Conservation (phyloP, 495 filamentous ascomycete genomes). For the Penicilliopsis zonata region DNA sequence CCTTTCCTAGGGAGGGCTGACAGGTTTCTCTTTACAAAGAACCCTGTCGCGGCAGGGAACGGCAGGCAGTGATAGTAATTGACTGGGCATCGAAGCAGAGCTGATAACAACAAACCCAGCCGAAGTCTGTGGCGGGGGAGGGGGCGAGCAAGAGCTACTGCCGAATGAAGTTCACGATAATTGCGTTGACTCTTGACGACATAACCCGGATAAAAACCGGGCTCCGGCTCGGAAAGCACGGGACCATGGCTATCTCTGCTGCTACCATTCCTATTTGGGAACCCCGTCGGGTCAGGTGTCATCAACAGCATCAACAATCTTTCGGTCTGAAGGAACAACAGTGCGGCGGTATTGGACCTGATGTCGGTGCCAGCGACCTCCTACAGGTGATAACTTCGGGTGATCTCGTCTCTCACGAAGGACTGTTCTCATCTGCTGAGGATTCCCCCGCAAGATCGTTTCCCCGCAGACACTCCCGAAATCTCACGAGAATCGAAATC, state of each 20-base stretch:
- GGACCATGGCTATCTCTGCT: constrained; percentile 22
- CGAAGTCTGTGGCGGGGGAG: constrained; percentile 1
- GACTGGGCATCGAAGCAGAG: constrained; percentile 4
- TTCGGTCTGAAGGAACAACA: too few species aligned
- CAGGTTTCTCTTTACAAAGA: constrained; percentile 5
- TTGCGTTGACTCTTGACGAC: constrained; percentile 16
- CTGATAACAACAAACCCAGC: constrained; percentile 1
- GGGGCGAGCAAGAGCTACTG: constrained; percentile 11
- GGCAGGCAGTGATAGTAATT: constrained; percentile 4
- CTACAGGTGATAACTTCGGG: too few species aligned
- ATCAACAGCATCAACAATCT: too few species aligned
- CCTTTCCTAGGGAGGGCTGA: constrained; percentile 10
- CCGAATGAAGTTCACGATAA: constrained; percentile 15
- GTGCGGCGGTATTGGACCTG: too few species aligned
- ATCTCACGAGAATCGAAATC: not conserved
- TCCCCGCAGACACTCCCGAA: too few species aligned
- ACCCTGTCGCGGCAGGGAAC: constrained; percentile 13
- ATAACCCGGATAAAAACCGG: constrained; percentile 13
- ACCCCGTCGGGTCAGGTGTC: not conserved
- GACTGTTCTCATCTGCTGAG: too few species aligned
- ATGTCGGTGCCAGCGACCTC: too few species aligned
- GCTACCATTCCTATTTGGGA: constrained; percentile 26
- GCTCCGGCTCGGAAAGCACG: constrained; percentile 23
- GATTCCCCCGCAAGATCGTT: too few species aligned
- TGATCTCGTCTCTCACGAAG: too few species aligned